phyloP scores from a whole-genome alignment of 768 basidiomycete species.

The Trichaptum fuscoviolaceum region DNA sequence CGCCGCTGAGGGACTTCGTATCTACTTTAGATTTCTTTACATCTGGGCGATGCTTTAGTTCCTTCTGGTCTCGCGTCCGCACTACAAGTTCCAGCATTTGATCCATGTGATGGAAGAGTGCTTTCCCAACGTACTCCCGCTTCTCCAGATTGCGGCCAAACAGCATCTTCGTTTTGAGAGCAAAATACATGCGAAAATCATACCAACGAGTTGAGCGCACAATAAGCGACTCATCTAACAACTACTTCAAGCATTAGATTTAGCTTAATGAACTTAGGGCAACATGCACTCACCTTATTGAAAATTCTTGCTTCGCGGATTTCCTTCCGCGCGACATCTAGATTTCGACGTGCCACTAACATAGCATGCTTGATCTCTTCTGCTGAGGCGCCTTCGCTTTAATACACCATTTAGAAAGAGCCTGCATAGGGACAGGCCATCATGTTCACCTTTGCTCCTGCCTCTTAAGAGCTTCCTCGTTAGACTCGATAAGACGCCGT shows the following conservation, averaged over 20 bases:
- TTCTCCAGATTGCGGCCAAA: conserved; percentile 79
- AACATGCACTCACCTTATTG: too few relatives aligned
- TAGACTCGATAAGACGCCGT: conserved; percentile 55
- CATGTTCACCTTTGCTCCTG: conserved; percentile 51
- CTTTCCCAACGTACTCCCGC: conserved; percentile 87
- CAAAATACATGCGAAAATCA: conserved; percentile 82
- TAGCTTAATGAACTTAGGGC: conserved; percentile 53
- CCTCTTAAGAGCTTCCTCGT: conserved; percentile 58
- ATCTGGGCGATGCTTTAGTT: conserved; percentile 52
- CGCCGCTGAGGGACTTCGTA: conserved; percentile 84
- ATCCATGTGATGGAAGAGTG: conserved; percentile 76
- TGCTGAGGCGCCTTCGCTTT: conserved; percentile 54
- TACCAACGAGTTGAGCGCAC: conserved; percentile 73
- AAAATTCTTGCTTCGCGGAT: conserved; percentile 47
- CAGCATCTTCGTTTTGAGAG: conserved; percentile 77
- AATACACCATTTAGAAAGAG: conserved; percentile 8
- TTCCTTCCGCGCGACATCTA: conserved; percentile 47
- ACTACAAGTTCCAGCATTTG: conserved; percentile 59
- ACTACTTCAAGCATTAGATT: conserved; percentile 59
- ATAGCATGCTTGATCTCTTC: conserved; percentile 74
- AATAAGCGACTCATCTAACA: conserved; percentile 40
- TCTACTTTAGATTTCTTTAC: conserved; percentile 42
- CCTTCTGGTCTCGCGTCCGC: conserved; percentile 62
- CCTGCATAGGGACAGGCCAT: conserved; percentile 13
- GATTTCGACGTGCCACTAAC: conserved; percentile 46